phyloP scores from a whole-genome alignment of 306 rosid genomes.

The Inga oerstediana region DNA sequence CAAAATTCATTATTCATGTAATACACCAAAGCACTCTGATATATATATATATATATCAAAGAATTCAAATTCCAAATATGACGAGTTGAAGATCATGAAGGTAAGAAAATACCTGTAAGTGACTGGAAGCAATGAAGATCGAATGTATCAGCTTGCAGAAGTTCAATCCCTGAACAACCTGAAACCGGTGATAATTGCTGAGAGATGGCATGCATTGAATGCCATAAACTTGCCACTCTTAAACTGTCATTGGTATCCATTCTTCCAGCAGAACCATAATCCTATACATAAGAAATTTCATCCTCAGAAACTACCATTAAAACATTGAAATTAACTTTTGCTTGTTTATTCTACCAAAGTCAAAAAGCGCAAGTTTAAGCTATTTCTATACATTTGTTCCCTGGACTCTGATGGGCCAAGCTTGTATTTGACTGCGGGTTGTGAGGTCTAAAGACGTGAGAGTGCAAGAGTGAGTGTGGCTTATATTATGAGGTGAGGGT shows the following conservation, averaged over 20 bases:
- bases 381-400: neutral
- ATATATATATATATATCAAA: too few relatives aligned
- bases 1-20: neutral
- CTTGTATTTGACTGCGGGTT: neutral
- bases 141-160: constrained; percentile 89
- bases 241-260: constrained; percentile 96
- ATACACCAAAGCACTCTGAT: neutral
- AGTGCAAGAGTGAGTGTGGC: neutral
- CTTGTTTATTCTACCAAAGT: neutral
- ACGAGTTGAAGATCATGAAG: neutral
- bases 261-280: constrained; percentile 82
- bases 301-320: constrained; percentile 8
- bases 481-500: neutral
- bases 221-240: constrained; percentile 97
- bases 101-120: constrained; percentile 56
- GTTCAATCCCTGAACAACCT: constrained; percentile 85
- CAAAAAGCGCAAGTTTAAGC: neutral
- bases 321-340: neutral
- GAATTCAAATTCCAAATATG: neutral
- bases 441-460: neutral
- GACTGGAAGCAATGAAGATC: constrained; percentile 97
- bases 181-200: constrained; percentile 81
- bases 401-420: neutral
- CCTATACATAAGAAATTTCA: constrained; percentile 41
- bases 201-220: constrained; percentile 97